phyloP scores from a whole-genome alignment of 192 early-diverging fungal genomes.

The Backusella australiensis region DNA sequence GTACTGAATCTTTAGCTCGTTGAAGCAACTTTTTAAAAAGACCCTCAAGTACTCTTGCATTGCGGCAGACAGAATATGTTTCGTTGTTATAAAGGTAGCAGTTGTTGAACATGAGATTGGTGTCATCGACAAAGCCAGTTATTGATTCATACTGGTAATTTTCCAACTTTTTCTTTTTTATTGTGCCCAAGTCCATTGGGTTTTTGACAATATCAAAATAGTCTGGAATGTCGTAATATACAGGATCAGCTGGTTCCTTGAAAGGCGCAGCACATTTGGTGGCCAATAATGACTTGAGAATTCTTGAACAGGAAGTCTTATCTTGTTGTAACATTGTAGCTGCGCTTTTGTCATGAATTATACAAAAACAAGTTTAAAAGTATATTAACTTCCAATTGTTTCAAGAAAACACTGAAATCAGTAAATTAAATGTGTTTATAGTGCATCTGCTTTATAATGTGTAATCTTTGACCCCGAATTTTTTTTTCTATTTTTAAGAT shows the following conservation, averaged over 20 bases:
- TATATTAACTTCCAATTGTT: too few species aligned
- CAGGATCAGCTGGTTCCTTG: conserved; percentile 74
- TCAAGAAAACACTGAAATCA: too few species aligned
- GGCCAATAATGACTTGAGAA: conserved; percentile 64
- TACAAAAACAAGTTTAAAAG: too few species aligned
- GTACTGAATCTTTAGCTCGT: too few species aligned
- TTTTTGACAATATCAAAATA: conserved; percentile 70
- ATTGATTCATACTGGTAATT: conserved; percentile 35
- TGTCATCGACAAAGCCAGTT: conserved; percentile 43
- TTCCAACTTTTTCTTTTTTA: conserved; percentile 45
- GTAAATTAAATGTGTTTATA: too few species aligned
- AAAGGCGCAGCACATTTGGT: conserved; percentile 80
- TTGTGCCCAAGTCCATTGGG: conserved; percentile 72
- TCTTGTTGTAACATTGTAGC: neutral
- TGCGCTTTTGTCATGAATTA: too few species aligned
- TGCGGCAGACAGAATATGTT: conserved; percentile 53
- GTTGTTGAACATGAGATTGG: conserved; percentile 73
- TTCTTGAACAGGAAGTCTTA: neutral
- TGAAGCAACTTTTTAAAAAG: too few species aligned
- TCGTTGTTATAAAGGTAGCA: conserved; percentile 78
- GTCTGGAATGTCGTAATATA: conserved; percentile 60
- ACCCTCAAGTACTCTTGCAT: too few species aligned
- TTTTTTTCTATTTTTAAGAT: too few species aligned
- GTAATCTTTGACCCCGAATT: too few species aligned
- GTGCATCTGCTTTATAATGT: too few species aligned